Percentiles rank a stretch among this genome's conserved stretches.
These are phyloP conservation scores for Oryza punctata DNA, from an alignment of 176 grass and related monocot species.

Conservation along the genomic window DNA sequence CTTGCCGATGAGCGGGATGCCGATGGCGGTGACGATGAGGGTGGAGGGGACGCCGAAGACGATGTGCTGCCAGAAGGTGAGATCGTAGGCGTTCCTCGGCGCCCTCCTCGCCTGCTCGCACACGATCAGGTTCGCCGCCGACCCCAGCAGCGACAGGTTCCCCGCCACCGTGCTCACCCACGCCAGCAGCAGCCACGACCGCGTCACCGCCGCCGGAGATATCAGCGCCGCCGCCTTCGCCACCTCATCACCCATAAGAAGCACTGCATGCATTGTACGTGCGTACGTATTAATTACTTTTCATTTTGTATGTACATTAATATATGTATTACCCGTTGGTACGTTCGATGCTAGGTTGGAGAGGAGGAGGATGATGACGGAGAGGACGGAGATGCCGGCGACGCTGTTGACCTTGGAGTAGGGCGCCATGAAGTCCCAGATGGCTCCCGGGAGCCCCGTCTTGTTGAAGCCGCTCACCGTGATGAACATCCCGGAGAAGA, in stretches of 20 bases:
- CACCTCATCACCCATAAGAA: conserved; percentile 60
- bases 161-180: conserved; percentile 65
- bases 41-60: conserved; percentile 69
- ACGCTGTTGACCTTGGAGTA: conserved; percentile 62
- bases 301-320: too few species aligned
- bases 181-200: conserved; percentile 44
- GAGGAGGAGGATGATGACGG: conserved; percentile 62
- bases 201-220: conserved; percentile 37
- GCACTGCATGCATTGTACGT: conserved; percentile 51
- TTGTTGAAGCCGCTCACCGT: conserved; percentile 71
- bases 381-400: conserved; percentile 63
- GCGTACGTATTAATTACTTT: too few species aligned
- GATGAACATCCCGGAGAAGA: conserved; percentile 90
- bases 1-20: conserved; percentile 60
- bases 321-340: conserved; percentile 64
- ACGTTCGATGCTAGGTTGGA: conserved; percentile 84
- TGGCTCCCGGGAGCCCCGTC: conserved; percentile 56
- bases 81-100: conserved; percentile 53
- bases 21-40: conserved; percentile 57
- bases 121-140: conserved; percentile 84
- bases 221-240: conserved; percentile 49
- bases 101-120: conserved; percentile 71
- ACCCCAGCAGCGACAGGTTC: conserved; percentile 55
- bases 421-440: conserved; percentile 79
- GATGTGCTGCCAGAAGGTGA: conserved; percentile 70